Percentiles rank a stretch among this genome's conserved stretches.
phyloP scores from a whole-genome alignment of 495 filamentous ascomycete species.

The Chaetomium tenue region DNA sequence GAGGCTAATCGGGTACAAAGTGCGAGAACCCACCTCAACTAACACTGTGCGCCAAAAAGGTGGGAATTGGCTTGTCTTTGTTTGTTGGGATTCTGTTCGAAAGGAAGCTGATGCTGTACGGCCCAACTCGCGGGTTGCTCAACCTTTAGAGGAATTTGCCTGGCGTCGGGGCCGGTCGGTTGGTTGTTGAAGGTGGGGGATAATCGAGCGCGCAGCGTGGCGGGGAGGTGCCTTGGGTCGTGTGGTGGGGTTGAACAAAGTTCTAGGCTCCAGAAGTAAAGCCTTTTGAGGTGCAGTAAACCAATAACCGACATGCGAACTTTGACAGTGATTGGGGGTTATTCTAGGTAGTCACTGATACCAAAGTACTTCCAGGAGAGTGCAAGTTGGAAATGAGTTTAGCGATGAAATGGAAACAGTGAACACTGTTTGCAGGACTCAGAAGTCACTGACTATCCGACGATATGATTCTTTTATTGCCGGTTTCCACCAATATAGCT shows the following conservation, averaged over 20 bases:
- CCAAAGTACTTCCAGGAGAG: too few relatives aligned
- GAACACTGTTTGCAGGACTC: too few relatives aligned
- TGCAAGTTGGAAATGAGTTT: too few relatives aligned
- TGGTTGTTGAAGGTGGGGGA: conserved; percentile 2
- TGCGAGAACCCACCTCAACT: conserved; percentile 2
- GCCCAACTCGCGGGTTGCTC: not conserved
- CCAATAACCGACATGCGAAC: not conserved
- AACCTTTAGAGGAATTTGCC: not conserved
- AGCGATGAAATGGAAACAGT: too few relatives aligned
- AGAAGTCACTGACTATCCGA: too few relatives aligned
- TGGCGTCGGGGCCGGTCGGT: not conserved
- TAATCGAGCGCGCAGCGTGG: conserved; percentile 3
- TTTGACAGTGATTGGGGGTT: too few relatives aligned
- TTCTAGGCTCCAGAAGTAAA: conserved; percentile 2
- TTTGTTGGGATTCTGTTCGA: not conserved
- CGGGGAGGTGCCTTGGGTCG: conserved; percentile 3
- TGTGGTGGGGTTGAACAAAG: conserved; percentile 21
- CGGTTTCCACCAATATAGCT: not conserved
- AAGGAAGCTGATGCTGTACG: not conserved
- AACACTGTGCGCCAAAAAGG: not conserved
- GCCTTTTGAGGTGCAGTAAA: not conserved
- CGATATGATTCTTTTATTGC: too few relatives aligned
- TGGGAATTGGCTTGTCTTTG: not conserved
- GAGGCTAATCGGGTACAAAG: not conserved
- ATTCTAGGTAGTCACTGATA: too few relatives aligned